Conservation (phyloP, 192 early-diverging fungal species). For the Geranomyces michiganensis region DNA sequence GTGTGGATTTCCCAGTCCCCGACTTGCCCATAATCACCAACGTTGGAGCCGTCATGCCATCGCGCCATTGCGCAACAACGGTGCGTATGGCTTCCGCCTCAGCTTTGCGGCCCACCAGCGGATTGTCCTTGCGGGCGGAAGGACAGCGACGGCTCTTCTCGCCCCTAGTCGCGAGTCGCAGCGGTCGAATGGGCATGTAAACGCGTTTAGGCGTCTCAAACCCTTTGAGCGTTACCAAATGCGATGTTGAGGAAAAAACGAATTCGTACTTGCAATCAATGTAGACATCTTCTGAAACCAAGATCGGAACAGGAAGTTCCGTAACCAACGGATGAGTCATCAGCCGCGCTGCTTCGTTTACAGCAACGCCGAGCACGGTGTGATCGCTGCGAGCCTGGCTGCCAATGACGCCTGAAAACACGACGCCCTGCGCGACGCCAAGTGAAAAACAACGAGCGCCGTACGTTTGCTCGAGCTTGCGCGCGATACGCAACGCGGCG, state of each 20-base stretch:
- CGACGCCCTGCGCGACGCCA: constrained; percentile 20
- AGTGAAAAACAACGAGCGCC: constrained; percentile 1
- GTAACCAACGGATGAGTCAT: constrained; percentile 28
- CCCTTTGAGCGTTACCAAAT: not conserved
- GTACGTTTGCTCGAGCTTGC: constrained; percentile 5
- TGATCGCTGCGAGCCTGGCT: constrained; percentile 28
- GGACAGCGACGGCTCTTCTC: too few species aligned
- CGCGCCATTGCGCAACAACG: constrained; percentile 1
- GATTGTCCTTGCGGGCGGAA: not conserved
- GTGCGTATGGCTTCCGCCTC: constrained; percentile 1
- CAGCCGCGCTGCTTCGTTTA: constrained; percentile 42
- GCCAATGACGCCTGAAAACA: constrained; percentile 42
- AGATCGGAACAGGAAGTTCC: not conserved
- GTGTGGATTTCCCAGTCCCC: constrained; percentile 1
- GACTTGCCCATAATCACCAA: not conserved
- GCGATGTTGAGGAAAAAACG: constrained; percentile 7
- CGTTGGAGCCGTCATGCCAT: not conserved
- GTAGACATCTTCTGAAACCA: constrained; percentile 2
- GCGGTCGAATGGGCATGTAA: constrained; percentile 5
- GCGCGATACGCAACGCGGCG: constrained; percentile 11
- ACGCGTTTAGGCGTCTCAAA: constrained; percentile 1
- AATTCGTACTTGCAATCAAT: constrained; percentile 3
- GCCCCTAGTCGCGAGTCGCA: not conserved
- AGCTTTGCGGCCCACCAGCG: not conserved
- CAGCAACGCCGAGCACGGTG: constrained; percentile 39